Evolutionary conservation across 768 basidiomycete species (phyloP).

Genomic region (Trametes cingulata): DNA sequence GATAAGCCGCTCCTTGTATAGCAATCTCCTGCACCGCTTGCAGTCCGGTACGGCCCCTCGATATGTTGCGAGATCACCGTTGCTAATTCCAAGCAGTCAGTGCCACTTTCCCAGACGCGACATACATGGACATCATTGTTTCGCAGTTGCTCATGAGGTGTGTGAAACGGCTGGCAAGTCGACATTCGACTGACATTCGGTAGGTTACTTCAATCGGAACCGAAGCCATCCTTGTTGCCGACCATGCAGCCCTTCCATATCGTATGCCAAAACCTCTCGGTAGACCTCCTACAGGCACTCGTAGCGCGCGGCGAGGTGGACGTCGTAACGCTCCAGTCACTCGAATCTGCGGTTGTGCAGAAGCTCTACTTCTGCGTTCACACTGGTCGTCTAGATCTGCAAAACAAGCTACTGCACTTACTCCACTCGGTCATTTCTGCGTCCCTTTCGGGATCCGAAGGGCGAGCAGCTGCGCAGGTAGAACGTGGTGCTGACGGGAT

Average conservation of each 20-base stretch:
- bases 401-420: constrained; percentile 91
- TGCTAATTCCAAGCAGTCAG: constrained; percentile 11
- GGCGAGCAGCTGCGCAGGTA: background rate
- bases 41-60: constrained; percentile 48
- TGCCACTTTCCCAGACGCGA: constrained; percentile 43
- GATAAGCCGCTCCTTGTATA: constrained; percentile 65
- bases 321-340: constrained; percentile 50
- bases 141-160: constrained; percentile 76
- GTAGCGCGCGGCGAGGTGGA: constrained; percentile 83
- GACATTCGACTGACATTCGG: background rate
- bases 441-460: constrained; percentile 43
- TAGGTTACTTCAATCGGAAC: constrained; percentile 82
- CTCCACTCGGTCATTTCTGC: constrained; percentile 84
- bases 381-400: constrained; percentile 70
- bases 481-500: constrained; percentile 15
- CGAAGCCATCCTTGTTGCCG: constrained; percentile 45
- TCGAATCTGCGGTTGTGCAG: constrained; percentile 71
- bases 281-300: constrained; percentile 83
- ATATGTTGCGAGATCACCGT: background rate
- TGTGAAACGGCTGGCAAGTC: background rate
- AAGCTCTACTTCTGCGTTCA: constrained; percentile 80
- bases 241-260: constrained; percentile 65
- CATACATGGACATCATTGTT: constrained; percentile 71
- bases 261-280: constrained; percentile 67
- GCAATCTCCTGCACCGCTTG: constrained; percentile 61